Conservation (phyloP, 768 basidiomycete species). For the Pleurotus sapidus region DNA sequence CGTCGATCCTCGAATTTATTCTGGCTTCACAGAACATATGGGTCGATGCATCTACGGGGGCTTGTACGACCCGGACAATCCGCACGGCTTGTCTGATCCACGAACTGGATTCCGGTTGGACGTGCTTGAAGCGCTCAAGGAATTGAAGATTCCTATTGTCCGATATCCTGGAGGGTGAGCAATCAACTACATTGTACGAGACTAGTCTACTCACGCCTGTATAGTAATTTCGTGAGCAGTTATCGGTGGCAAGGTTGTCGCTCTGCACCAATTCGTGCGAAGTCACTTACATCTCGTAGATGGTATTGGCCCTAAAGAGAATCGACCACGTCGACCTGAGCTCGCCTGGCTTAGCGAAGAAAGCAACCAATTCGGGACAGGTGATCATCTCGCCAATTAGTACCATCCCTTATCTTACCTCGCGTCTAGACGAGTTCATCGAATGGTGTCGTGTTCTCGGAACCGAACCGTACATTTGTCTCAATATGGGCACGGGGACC, state of each 20-base stretch:
- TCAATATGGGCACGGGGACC: slow-evolving; percentile 66
- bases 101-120: slow-evolving; percentile 48
- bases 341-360: slow-evolving; percentile 61
- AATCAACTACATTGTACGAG: neutral
- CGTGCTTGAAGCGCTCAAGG: slow-evolving; percentile 42
- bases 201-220: neutral
- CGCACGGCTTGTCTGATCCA: slow-evolving; percentile 31
- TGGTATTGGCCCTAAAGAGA: slow-evolving; percentile 49
- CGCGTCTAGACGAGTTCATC: slow-evolving; percentile 44
- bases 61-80: slow-evolving; percentile 37
- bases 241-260: slow-evolving; percentile 49
- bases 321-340: slow-evolving; percentile 52
- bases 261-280: no score
- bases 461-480: slow-evolving; percentile 56
- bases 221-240: slow-evolving; percentile 49
- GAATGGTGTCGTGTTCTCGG: slow-evolving; percentile 49
- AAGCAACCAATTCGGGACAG: slow-evolving; percentile 60
- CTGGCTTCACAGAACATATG: slow-evolving; percentile 63
- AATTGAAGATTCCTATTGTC: slow-evolving; percentile 45
- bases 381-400: slow-evolving; percentile 15
- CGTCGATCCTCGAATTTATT: slow-evolving; percentile 50
- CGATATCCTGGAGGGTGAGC: slow-evolving; percentile 52
- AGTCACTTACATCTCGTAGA: slow-evolving; percentile 22
- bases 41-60: slow-evolving; percentile 55
- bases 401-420: neutral